Base-by-base conservation (phyloP, 257 asterid species). In the Catharanthus roseus region DNA sequence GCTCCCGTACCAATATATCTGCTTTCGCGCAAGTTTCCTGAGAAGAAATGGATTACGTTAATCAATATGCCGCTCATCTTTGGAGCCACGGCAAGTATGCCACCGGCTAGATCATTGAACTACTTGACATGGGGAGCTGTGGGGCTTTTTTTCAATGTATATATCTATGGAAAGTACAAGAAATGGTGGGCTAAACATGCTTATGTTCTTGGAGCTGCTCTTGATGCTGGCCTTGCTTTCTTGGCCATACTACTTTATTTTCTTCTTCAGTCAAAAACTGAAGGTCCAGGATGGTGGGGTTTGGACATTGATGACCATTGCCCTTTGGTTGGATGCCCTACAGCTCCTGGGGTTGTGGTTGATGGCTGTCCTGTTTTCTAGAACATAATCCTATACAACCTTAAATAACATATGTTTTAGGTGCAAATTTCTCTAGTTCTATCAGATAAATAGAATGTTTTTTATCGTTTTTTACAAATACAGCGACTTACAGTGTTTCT, bases 111-210 rank as follows among this genome's bases (percentile, higher is more conserved):
- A 74, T 60, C 88, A 0, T 85, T 91, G 18, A 91, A 86, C 80
- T 79, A 77, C 65, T 44, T 77, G 19, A 75, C 83, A 6, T 91
- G 95, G 95, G 89, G 85, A 23, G 47, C 58, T 0, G 87, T 87
- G 70, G 97, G 97, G 7, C 1, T 89, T 4, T 66, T 78, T 51
- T 85, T 87, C 75, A 89, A 89, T 70, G 16, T 85, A 10, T 85
- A 82, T 3, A 78, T 89, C 38, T 91, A 86, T 56, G 65, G 84
- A 77, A 80, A 77, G 60, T 76, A 28, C 42, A 89, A 87, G 83
- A 81, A 74, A 11, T 91, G 96, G 97, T 91, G 97, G 96, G 97
- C 95, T 0, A 72, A 89, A 56, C 96, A 89, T 55, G 86, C 89
- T 6, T 91, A 91, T 71, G 79, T 89, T 12, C 66, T 91, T 10